Percentiles rank a stretch among this genome's conserved stretches.
These are phyloP conservation scores for Fusarium sp. DNA, from an alignment of 2,329 filamentous ascomycete genomes.

Conservation along the genomic window DNA sequence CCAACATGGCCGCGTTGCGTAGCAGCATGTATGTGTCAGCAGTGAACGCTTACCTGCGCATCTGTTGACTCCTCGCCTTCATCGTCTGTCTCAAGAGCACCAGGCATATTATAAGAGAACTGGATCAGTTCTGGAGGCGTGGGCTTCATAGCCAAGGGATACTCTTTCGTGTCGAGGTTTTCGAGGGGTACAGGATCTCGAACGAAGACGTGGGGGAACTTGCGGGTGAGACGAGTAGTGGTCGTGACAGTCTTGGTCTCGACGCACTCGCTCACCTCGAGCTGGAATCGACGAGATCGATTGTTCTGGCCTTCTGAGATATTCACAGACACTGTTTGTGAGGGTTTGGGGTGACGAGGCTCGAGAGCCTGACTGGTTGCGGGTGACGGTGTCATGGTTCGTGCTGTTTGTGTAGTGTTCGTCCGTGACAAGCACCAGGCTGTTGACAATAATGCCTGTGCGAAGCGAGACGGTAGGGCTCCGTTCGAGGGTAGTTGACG, in stretches of 20 bases:
- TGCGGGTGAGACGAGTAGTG: conserved; percentile 87
- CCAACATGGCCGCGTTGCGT: not conserved
- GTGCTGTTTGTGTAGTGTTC: conserved; percentile 25
- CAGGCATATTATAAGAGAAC: conserved; percentile 76
- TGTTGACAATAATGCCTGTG: not conserved
- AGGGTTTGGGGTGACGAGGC: conserved; percentile 49
- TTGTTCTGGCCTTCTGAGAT: conserved; percentile 55
- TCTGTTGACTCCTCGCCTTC: conserved; percentile 34
- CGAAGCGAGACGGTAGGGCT: not conserved
- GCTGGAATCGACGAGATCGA: conserved; percentile 57
- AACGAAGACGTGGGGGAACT: conserved; percentile 85
- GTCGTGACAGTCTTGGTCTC: conserved; percentile 84
- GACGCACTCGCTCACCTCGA: conserved; percentile 72
- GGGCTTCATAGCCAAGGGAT: conserved; percentile 84
- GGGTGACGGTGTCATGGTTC: conserved; percentile 54
- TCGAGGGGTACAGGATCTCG: conserved; percentile 76
- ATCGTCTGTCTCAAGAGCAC: conserved; percentile 43
- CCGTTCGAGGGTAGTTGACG: not conserved
- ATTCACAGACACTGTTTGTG: conserved; percentile 60
- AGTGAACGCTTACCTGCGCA: conserved; percentile 38
- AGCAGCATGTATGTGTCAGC: not conserved
- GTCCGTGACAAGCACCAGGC: conserved; percentile 30
- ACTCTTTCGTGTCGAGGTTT: conserved; percentile 86
- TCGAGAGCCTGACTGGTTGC: conserved; percentile 52
- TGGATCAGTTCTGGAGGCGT: conserved; percentile 83